phyloP scores from a whole-genome alignment of 768 basidiomycete genomes.

The Rhizopogon roseolus region DNA sequence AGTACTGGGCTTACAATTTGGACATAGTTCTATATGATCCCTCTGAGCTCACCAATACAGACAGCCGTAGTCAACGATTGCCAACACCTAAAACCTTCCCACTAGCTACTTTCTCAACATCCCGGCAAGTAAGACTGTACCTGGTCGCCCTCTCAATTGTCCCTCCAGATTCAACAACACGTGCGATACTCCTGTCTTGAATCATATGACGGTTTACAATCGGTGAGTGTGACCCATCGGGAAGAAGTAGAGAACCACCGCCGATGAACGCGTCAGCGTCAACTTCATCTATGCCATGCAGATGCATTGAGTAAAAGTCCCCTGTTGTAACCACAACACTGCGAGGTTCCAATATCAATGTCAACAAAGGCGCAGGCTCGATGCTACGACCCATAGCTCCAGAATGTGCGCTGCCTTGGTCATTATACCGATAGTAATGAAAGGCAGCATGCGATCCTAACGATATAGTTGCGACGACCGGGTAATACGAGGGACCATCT shows the following conservation, averaged over 20 bases:
- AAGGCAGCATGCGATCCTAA: conserved; percentile 81
- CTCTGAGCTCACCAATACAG: not conserved
- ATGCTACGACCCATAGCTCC: conserved; percentile 46
- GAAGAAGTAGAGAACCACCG: conserved; percentile 12
- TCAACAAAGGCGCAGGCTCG: conserved; percentile 58
- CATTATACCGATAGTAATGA: conserved; percentile 70
- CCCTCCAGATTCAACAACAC: conserved; percentile 43
- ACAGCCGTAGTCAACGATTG: not conserved
- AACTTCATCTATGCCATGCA: conserved; percentile 77
- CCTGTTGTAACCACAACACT: conserved; percentile 76
- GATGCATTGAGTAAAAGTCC: conserved; percentile 60
- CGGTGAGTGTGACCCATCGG: conserved; percentile 23
- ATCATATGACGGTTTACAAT: conserved; percentile 62
- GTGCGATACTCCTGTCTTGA: conserved; percentile 31
- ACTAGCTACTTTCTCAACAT: conserved; percentile 57
- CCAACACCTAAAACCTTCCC: not conserved
- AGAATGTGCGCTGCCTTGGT: conserved; percentile 15
- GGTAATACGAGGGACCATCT: conserved; percentile 86
- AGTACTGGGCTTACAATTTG: not conserved
- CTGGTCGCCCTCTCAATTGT: conserved; percentile 52
- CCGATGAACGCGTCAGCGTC: conserved; percentile 42
- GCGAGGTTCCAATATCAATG: conserved; percentile 79
- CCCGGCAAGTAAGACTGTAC: conserved; percentile 84
- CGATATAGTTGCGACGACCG: conserved; percentile 88
- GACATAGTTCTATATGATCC: not conserved